Conservation (phyloP, 495 filamentous ascomycete species). For the Aspergillus panamensis region DNA sequence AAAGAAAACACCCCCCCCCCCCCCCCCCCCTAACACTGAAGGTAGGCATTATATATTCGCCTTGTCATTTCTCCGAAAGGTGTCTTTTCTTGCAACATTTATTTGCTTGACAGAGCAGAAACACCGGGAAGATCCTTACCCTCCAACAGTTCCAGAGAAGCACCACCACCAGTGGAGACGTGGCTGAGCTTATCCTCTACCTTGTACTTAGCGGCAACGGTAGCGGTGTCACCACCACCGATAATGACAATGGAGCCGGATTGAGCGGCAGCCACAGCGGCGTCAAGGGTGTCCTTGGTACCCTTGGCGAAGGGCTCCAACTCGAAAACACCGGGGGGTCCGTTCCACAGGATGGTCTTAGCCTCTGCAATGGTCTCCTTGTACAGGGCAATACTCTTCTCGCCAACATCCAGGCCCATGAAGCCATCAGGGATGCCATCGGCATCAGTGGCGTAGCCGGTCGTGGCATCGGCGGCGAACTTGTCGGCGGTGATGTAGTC, state of each 20-base stretch:
- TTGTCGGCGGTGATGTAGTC: constrained; percentile 97
- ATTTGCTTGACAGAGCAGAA: constrained; percentile 88
- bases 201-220: constrained; percentile 94
- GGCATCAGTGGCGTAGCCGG: constrained; percentile 77
- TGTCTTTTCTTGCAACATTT: constrained; percentile 21
- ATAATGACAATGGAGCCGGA: constrained; percentile 93
- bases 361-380: constrained; percentile 78
- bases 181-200: constrained; percentile 96
- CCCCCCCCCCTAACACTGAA: too few species aligned
- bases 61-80: not conserved
- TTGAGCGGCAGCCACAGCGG: constrained; percentile 73
- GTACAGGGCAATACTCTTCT: constrained; percentile 80
- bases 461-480: constrained; percentile 81
- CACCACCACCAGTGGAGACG: constrained; percentile 95
- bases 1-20: not conserved
- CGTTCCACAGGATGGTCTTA: constrained; percentile 99
- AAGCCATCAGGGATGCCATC: constrained; percentile 92
- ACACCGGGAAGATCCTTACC: constrained; percentile 97
- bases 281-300: constrained; percentile 86
- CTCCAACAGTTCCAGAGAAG: constrained; percentile 92
- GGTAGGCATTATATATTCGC: not conserved
- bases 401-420: constrained; percentile 94
- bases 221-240: constrained; percentile 96
- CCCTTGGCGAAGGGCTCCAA: constrained; percentile 88
- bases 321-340: constrained; percentile 95